Conservation (phyloP, 1,284 basidiomycete genomes). For the Apiotrichum domesticum region DNA sequence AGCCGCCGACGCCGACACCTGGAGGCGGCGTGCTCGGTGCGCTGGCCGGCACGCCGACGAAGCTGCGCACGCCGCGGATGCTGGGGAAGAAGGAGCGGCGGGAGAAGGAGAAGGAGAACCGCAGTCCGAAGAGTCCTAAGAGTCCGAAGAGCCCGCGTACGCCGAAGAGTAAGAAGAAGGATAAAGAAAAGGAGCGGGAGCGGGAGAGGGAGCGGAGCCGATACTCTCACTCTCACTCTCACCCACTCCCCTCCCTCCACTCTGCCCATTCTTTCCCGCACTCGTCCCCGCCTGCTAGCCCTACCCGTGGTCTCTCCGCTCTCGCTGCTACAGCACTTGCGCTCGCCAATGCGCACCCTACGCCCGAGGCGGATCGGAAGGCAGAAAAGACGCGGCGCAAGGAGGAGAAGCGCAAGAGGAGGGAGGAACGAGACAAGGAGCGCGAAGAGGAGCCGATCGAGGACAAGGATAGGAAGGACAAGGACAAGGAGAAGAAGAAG, state of each 20-base stretch:
- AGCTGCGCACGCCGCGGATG: neutral
- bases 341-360: neutral
- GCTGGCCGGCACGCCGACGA: neutral
- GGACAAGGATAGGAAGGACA: neutral
- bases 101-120: neutral
- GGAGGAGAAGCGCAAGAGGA: constrained; percentile 1
- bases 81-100: no score
- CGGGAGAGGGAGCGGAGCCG: no score
- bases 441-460: neutral
- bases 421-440: neutral
- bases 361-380: neutral
- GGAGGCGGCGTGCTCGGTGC: no score
- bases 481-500: neutral
- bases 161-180: neutral
- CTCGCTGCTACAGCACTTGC: neutral
- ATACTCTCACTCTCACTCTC: neutral
- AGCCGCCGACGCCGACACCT: neutral
- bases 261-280: neutral
- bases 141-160: neutral
- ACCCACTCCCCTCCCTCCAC: neutral
- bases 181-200: neutral
- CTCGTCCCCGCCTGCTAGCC: neutral
- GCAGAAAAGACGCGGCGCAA: neutral
- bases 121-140: neutral
- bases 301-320: neutral